Evolutionary conservation across 73 alveolate genomes (phyloP).

Genomic region (Paramecium octaurelia): DNA sequence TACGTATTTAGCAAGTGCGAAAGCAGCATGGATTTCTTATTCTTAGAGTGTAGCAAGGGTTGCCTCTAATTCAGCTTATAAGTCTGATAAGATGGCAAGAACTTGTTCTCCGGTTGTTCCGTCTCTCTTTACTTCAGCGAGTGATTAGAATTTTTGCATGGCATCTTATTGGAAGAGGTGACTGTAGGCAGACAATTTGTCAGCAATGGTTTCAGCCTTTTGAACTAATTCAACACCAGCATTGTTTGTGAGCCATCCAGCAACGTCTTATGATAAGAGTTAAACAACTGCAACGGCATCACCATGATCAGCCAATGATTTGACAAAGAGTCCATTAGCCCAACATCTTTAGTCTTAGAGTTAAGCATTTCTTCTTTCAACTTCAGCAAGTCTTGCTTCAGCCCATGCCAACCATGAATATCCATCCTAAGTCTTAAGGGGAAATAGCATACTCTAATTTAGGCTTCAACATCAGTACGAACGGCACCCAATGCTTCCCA

Average conservation of each 20-base stretch:
- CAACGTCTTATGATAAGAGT: conserved; percentile 16
- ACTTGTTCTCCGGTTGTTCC: conserved; percentile 57
- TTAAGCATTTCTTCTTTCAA: neutral
- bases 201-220: conserved; percentile 47
- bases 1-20: conserved; percentile 41
- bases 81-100: neutral
- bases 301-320: conserved; percentile 37
- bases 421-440: neutral
- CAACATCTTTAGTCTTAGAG: conserved; percentile 39
- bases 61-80: conserved; percentile 25
- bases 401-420: conserved; percentile 41
- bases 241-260: conserved; percentile 36
- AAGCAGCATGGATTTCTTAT: conserved; percentile 52
- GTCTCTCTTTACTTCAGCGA: conserved; percentile 36
- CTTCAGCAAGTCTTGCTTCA: conserved; percentile 51
- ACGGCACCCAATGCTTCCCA: conserved; percentile 31
- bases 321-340: conserved; percentile 49
- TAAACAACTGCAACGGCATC: conserved; percentile 35
- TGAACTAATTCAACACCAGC: conserved; percentile 33
- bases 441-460: neutral
- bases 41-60: conserved; percentile 40
- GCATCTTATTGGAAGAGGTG: conserved; percentile 54
- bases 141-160: conserved; percentile 28
- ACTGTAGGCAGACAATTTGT: conserved; percentile 22
- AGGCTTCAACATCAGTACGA: conserved; percentile 45